Base-by-base conservation (phyloP, 108 stramenopile genomes). In the Stephanodiscus minutulus region DNA sequence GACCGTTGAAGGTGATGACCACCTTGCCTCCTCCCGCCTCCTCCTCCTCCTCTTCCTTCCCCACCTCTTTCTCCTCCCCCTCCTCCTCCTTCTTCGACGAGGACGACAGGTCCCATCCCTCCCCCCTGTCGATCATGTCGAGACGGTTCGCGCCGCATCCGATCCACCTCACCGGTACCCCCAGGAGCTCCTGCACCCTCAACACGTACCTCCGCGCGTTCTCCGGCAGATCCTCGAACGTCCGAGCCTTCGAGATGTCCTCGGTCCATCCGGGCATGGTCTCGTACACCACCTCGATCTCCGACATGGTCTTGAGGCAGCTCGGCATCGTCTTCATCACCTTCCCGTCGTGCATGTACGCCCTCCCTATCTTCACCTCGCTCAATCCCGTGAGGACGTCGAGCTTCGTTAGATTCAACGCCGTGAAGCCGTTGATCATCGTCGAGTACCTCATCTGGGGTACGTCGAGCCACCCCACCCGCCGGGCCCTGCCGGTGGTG, bases 391-490 rank as follows among this genome's bases (percentile, higher is more conserved):
- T 97, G 47, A 99, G 87, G 11, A 98, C 97, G 75, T 99, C 99
- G 43, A 99, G 85, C 83, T 99, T 99, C 70, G 99, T 99, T 54
- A 99, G 77, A 79, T 98, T 99, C 70, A 99, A 67, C 18, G 90
- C 83, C 17, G 96, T 94, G 89, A 96, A 98, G 53, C 97, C 97
- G 82, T 99, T 99, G 72, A 99, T 88, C 50, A 94, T 81, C 17
- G 82, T 83, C 28, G 94, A 93, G 81, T 97, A 99, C 55, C 86
- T 89, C 88, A 98, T 89, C 78, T 98, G 97, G 18, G 97, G 97
- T 9, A 97, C 81, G 70, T 99, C 99, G 39, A 99, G 82, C 99
- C 99, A 99, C 27, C 99, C 99, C 61, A 97, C 98, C 20, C 96
- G 90, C 65, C 97, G 87, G 57, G 93, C 72, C 28, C 97, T 86